These are phyloP conservation scores for Mucor velutinosus DNA, from an alignment of 371 early-diverging fungal species.

Conservation along the genomic window DNA sequence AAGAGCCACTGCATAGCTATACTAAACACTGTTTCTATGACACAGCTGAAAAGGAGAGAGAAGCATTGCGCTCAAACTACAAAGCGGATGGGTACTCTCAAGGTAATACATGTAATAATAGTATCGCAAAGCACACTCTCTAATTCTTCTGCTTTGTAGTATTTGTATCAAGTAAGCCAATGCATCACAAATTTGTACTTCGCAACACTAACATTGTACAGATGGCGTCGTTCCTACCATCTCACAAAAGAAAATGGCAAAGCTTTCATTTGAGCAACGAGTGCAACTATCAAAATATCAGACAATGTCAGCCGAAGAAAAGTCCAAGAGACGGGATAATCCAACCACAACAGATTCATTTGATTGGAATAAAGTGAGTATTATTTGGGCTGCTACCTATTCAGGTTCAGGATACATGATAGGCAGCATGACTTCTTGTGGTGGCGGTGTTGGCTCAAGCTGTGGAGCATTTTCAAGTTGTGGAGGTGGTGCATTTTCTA, in stretches of 20 bases:
- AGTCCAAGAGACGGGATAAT: not conserved
- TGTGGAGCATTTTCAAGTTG: not conserved
- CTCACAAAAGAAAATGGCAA: not conserved
- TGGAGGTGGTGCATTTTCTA: constrained; percentile 21
- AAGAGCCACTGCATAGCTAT: not conserved
- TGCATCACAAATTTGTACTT: not conserved
- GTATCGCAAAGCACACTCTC: not conserved
- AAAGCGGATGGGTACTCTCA: not conserved
- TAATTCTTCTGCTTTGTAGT: not conserved
- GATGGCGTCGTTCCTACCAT: not conserved
- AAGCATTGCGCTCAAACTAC: not conserved
- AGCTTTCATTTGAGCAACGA: not conserved
- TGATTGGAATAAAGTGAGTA: not conserved
- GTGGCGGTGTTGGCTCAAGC: not conserved
- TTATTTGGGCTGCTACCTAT: not conserved
- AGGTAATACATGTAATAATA: not conserved
- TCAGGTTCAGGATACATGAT: not conserved
- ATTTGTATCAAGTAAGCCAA: not conserved
- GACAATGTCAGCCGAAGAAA: not conserved
- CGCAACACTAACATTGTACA: not conserved
- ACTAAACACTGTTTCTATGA: not conserved
- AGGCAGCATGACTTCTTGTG: not conserved
- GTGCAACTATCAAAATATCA: not conserved
- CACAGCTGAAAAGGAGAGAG: not conserved
- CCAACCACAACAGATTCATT: not conserved